Evolutionary conservation across 2,329 filamentous ascomycete species (phyloP), one percentile per base, ranked within the genome.

Genomic region (Scytalidium lignicola): DNA sequence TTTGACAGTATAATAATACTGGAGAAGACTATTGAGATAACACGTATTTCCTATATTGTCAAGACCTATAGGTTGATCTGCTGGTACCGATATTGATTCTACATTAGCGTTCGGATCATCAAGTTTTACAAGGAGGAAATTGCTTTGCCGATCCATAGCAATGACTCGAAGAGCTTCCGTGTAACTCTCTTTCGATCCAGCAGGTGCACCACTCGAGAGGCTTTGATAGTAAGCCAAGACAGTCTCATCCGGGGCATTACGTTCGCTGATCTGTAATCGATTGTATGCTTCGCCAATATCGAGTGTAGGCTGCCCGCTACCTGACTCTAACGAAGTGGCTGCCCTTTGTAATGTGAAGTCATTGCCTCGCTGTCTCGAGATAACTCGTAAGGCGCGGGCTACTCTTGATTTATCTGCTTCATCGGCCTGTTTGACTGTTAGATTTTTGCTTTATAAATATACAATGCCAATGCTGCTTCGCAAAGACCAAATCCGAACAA

Each of bases 21-120:
- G 93, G 9, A 99, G 75, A 44, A 99, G 79, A 68, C 92, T 97
- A 72, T 99, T 99, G 48, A 99, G 76, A 62, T 99, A 99, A 66
- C 93, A 99, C 0, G 95, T 99, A 62, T 99, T 99, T 51, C 93
- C 91, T 50, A 97, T 95, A 59, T 97, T 99, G 55, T 84, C 80
- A 5, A 97, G 76, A 0, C 93, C 93, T 19, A 95, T 88, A 0
- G 93, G 93, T 66, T 88, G 83, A 23, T 79, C 73, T 43, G 69
- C 52, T n/a, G 55, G 59, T 13, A 52, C 52, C 40, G 44, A 43
- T 26, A 52, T 49, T 3, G 58, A 53, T 48, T 55, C 54, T n/a
- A 64, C 58, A 29, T 60, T 55, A 8, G 62, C 61, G 43, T 65
- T 55, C 13, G 64, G 62, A 48, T 66, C 56, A 46, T 62, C 55